Conservation (phyloP, 2,329 filamentous ascomycete species). For the Macroventuria anomochaeta region DNA sequence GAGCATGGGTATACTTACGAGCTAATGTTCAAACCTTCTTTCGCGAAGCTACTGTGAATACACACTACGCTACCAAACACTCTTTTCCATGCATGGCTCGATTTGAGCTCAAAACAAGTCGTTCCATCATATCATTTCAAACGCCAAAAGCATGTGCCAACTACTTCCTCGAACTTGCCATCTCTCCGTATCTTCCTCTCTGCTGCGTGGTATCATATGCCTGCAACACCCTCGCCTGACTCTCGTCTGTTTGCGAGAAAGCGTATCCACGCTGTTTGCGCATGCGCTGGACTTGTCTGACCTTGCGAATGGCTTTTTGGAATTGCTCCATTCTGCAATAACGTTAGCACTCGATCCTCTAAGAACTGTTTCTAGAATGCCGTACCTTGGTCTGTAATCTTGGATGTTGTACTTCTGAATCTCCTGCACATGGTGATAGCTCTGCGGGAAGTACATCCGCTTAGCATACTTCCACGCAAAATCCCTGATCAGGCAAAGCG, state of each 20-base stretch:
- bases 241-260: slow-evolving; percentile 97
- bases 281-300: slow-evolving; percentile 97
- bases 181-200: slow-evolving; percentile 92
- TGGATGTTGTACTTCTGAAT: slow-evolving; percentile 99
- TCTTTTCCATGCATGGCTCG: not conserved
- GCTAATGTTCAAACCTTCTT: not conserved
- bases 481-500: slow-evolving; percentile 83
- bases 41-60: not conserved
- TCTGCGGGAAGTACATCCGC: slow-evolving; percentile 94
- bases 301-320: slow-evolving; percentile 98
- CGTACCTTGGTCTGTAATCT: slow-evolving; percentile 92
- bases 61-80: not conserved
- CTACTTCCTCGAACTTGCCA: slow-evolving; percentile 67
- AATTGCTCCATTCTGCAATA: slow-evolving; percentile 91
- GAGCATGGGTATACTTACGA: too few species aligned
- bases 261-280: slow-evolving; percentile 98
- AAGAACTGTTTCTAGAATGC: slow-evolving; percentile 18
- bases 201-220: slow-evolving; percentile 96
- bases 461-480: slow-evolving; percentile 97
- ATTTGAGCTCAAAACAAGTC: not conserved
- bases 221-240: slow-evolving; percentile 91
- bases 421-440: slow-evolving; percentile 98
- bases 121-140: slow-evolving; percentile 6
- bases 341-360: not conserved
- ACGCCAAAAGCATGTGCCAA: not conserved